Evolutionary conservation across 2,329 filamentous ascomycete genomes (phyloP).

Genomic region (Tolypocladium tundrense): DNA sequence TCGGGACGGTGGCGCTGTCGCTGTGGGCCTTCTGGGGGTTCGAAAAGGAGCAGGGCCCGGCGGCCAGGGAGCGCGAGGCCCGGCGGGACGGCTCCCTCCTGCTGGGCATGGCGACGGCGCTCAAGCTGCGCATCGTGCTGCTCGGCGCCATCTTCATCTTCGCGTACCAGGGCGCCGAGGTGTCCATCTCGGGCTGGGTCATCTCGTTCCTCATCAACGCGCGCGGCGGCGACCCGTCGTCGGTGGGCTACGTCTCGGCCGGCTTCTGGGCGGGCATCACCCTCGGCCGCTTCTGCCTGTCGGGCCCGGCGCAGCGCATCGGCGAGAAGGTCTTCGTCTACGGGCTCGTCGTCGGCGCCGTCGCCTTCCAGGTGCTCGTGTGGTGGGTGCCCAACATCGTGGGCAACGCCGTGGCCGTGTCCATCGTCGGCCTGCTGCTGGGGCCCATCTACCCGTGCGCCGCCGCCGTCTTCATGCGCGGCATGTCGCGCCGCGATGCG

Average conservation of each 20-base stretch:
- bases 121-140: conserved; percentile 50
- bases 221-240: conserved; percentile 56
- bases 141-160: conserved; percentile 76
- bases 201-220: conserved; percentile 73
- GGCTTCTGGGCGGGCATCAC: conserved; percentile 67
- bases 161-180: conserved; percentile 76
- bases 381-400: conserved; percentile 72
- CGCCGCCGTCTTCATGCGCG: conserved; percentile 50
- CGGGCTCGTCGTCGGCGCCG: conserved; percentile 47
- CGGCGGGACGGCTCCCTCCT: conserved; percentile 15
- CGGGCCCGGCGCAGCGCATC: conserved; percentile 52
- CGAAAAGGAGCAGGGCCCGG: conserved; percentile 44
- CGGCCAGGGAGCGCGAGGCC: conserved; percentile 22
- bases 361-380: conserved; percentile 62
- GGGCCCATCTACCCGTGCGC: conserved; percentile 74
- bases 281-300: conserved; percentile 61
- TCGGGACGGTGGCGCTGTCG: conserved; percentile 46
- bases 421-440: conserved; percentile 63
- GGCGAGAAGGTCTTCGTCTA: conserved; percentile 65
- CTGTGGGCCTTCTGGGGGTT: conserved; percentile 62
- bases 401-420: conserved; percentile 55
- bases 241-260: conserved; percentile 71
- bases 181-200: conserved; percentile 77
- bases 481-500: conserved; percentile 48
- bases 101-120: conserved; percentile 34